Base-by-base conservation (phyloP, 352 stramenopile species). In the Phytopythium chamaehyphon region DNA sequence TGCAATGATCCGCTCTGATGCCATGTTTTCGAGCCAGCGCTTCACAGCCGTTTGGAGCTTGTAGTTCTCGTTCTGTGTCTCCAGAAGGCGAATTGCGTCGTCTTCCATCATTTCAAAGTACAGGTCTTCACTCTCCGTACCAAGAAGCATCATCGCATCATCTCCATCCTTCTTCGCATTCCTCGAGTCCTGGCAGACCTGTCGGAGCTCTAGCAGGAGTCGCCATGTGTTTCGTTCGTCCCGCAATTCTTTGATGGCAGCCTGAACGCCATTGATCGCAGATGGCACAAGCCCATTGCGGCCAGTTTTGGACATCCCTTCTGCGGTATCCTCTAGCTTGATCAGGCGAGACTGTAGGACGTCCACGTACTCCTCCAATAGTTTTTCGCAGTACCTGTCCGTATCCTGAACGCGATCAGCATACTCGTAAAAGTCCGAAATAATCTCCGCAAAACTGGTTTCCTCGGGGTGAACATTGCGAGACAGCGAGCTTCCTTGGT, bases 161-260 rank as follows among this genome's bases (percentile, higher is more conserved):
- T 73, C 62, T 11, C 10, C 54, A 24, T 65, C 61, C 7, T 69
- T 51, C 38, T 64, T 60, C 15, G 43, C 55, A 2, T 53, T 55
- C 51, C 61, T 51, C 0, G 45, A 8, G 2, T 40, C 36, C 12
- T 54, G 67, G 52, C 78, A 90, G 28, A 91, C 81, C 24, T 77
- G 64, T 11, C 82, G 77, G 31, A 94, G 59, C 44, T 91, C 79
- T 49, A 83, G 86, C 24, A 92, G 46, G 31, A 94, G 47, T 11
- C 76, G 66, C 84, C 84, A 94, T n/a, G 84, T 91, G 35, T 94
- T 94, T 33, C 84, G 73, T 35, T 94, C 84, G 48, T 94, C 75
- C 0, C 71, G 59, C 3, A 94, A 62, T 24, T 94, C 78, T 38
- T 73, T 73, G 39, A 90, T 73, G 10, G 82, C 59, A 5, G 62